These are phyloP conservation scores for Blastobotrys arbuscula DNA, from an alignment of 1,139 yeast species.

Conservation along the genomic window DNA sequence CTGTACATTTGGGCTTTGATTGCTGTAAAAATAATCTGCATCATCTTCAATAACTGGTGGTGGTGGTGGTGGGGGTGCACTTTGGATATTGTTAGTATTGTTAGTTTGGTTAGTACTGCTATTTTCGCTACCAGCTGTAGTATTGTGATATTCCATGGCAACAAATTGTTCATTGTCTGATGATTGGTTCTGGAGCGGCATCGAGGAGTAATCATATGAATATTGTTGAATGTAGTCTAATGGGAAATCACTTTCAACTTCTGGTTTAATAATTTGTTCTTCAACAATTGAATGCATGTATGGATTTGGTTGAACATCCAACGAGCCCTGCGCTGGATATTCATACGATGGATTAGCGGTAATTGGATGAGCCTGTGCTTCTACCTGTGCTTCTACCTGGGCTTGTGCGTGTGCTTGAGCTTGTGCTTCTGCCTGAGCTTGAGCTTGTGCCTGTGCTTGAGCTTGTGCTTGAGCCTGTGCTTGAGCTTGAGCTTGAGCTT, in stretches of 20 bases:
- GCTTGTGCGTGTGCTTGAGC: neutral
- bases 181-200: neutral
- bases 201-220: neutral
- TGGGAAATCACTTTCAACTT: constrained; percentile 27
- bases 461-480: neutral
- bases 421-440: too few relatives aligned
- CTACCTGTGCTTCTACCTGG: neutral
- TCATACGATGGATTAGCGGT: neutral
- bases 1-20: neutral
- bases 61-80: neutral
- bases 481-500: neutral
- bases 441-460: constrained; percentile 4
- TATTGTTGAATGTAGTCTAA: constrained; percentile 24
- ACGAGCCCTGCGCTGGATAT: neutral
- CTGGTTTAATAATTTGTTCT: constrained; percentile 17
- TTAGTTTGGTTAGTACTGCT: neutral
- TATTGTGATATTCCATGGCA: neutral
- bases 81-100: neutral
- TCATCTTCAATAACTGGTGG: neutral
- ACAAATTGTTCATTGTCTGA: neutral
- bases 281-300: constrained; percentile 13
- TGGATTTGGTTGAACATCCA: neutral
- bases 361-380: neutral
- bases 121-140: neutral
- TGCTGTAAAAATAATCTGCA: constrained; percentile 1